Evolutionary conservation across 2,329 filamentous ascomycete genomes (phyloP).

Genomic region (Diaporthe nobilis): DNA sequence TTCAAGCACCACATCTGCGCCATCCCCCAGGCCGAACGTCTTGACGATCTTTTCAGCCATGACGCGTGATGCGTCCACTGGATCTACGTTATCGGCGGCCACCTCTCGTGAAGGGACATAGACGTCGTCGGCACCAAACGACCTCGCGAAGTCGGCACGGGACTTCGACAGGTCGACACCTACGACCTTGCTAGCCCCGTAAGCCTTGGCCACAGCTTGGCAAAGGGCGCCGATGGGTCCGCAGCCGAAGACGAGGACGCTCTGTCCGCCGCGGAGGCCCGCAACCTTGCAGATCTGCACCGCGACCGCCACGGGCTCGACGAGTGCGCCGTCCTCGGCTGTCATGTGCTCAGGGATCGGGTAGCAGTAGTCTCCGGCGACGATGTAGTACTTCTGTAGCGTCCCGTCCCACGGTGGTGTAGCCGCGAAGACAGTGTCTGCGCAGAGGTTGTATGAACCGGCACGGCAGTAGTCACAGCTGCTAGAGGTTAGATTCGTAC

Average conservation of each 20-base stretch:
- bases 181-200: conserved; percentile 60
- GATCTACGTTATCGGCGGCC: conserved; percentile 49
- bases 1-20: conserved; percentile 64
- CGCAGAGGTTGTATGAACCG: conserved; percentile 58
- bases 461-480: conserved; percentile 58
- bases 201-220: conserved; percentile 61
- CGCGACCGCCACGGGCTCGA: conserved; percentile 67
- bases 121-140: conserved; percentile 60
- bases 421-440: conserved; percentile 63
- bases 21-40: conserved; percentile 56
- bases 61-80: conserved; percentile 53
- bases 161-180: conserved; percentile 61
- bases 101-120: conserved; percentile 49
- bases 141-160: conserved; percentile 57
- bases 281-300: conserved; percentile 61
- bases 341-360: conserved; percentile 59
- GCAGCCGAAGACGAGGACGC: conserved; percentile 63
- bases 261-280: conserved; percentile 56
- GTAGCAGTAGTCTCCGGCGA: conserved; percentile 63
- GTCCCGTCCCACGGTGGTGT: conserved; percentile 65
- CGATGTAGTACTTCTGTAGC: conserved; percentile 63
- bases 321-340: conserved; percentile 65
- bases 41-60: conserved; percentile 57
- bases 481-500: conserved; percentile 26
- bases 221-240: conserved; percentile 64